Percentiles rank a stretch among this genome's conserved stretches.
Conservation (phyloP, 768 basidiomycete genomes). For the Arthromyces matolae region DNA sequence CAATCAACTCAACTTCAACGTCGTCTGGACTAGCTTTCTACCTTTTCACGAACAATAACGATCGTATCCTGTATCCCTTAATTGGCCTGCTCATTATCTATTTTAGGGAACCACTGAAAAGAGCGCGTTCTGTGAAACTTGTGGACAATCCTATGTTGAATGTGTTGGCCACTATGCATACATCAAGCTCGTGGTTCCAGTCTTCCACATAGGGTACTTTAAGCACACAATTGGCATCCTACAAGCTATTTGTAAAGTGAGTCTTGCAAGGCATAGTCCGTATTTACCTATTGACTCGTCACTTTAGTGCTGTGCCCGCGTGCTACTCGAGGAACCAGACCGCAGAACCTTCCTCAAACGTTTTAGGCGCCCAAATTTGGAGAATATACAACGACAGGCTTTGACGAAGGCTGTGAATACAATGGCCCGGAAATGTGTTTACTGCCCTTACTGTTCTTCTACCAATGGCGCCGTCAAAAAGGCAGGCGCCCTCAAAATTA, state of each 20-base stretch:
- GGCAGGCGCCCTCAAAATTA: constrained; percentile 89
- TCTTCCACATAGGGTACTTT: constrained; percentile 98
- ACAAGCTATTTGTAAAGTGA: constrained; percentile 95
- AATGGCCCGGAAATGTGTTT: constrained; percentile 82
- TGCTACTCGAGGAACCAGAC: constrained; percentile 84
- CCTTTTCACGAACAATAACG: no score
- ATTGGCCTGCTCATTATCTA: not conserved
- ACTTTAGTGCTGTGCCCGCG: constrained; percentile 91
- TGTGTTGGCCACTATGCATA: constrained; percentile 99
- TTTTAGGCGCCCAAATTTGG: constrained; percentile 88
- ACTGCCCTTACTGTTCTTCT: constrained; percentile 90
- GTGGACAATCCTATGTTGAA: constrained; percentile 85
- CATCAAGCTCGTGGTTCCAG: constrained; percentile 93
- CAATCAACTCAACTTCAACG: no score
- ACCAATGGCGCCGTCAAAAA: constrained; percentile 97
- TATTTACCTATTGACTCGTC: no score
- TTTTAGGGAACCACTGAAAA: constrained; percentile 92
- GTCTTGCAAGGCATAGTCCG: constrained; percentile 17
- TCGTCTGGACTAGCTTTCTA: no score
- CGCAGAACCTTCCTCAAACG: constrained; percentile 79
- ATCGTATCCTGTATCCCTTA: no score
- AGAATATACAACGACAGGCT: constrained; percentile 85
- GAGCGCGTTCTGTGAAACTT: constrained; percentile 89
- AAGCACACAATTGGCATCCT: constrained; percentile 91
- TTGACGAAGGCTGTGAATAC: constrained; percentile 83